Percentiles rank a stretch among this genome's conserved stretches.
These are phyloP conservation scores for Exophiala alcalophila DNA, from an alignment of 2,329 filamentous ascomycete species.

Conservation along the genomic window DNA sequence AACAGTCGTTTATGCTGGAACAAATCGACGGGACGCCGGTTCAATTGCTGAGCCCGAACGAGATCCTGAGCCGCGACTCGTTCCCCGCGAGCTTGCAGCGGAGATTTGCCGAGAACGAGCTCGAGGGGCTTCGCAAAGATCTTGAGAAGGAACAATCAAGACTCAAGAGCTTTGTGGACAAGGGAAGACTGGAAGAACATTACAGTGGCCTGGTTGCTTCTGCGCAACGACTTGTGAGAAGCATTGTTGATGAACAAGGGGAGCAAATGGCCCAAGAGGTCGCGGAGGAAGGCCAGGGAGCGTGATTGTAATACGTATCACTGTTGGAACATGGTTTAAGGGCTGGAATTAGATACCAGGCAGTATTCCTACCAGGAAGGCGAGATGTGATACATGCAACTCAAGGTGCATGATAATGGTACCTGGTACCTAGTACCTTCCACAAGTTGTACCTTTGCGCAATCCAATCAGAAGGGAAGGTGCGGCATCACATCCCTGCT, in stretches of 20 bases:
- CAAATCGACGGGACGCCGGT: constrained; percentile 13
- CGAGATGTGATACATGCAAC: too few species aligned
- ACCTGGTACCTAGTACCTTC: background rate
- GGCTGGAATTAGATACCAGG: too few species aligned
- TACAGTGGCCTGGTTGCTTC: constrained; percentile 26
- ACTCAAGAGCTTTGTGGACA: constrained; percentile 34
- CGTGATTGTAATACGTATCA: too few species aligned
- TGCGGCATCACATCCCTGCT: too few species aligned
- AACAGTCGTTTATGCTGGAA: constrained; percentile 15
- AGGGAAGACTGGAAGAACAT: constrained; percentile 31
- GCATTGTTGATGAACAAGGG: constrained; percentile 19
- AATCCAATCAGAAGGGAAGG: too few species aligned
- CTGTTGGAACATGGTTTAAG: too few species aligned
- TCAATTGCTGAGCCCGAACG: constrained; percentile 18
- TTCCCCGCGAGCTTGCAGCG: constrained; percentile 21
- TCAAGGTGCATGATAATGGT: too few species aligned
- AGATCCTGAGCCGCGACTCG: constrained; percentile 19
- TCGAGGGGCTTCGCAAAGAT: constrained; percentile 25
- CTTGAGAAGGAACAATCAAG: constrained; percentile 38
- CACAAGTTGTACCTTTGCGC: background rate
- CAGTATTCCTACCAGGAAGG: too few species aligned
- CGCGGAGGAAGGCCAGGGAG: background rate
- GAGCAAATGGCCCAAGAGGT: constrained; percentile 19
- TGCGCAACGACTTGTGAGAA: constrained; percentile 21
- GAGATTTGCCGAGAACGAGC: constrained; percentile 19